A percentile compares a stretch with the other conserved stretches of the same genome.
Conservation (phyloP, 768 basidiomycete genomes). For the Postia placenta region DNA sequence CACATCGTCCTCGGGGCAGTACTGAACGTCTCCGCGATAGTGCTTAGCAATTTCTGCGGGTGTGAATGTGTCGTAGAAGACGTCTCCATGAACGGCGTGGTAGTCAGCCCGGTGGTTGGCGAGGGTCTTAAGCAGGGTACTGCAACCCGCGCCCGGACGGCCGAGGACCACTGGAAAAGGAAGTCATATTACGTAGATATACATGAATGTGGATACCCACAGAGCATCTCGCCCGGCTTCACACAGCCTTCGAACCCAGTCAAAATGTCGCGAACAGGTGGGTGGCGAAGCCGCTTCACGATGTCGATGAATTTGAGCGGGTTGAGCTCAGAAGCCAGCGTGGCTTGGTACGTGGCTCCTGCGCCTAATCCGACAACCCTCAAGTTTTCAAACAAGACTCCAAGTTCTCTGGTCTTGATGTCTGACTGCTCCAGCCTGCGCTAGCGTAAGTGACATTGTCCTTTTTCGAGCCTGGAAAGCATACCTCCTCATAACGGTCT, state of each 20-base stretch:
- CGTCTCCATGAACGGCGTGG: slow-evolving; percentile 59
- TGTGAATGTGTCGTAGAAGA: slow-evolving; percentile 72
- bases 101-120: slow-evolving; percentile 71
- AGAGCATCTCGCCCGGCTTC: slow-evolving; percentile 61
- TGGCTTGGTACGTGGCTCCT: slow-evolving; percentile 47
- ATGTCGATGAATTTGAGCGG: slow-evolving; percentile 37
- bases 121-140: slow-evolving; percentile 75
- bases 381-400: slow-evolving; percentile 54
- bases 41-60: slow-evolving; percentile 55
- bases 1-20: slow-evolving; percentile 80
- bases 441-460: too few relatives aligned
- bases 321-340: slow-evolving; percentile 59
- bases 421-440: slow-evolving; percentile 40
- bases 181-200: neutral
- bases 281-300: slow-evolving; percentile 46
- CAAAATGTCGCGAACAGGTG: slow-evolving; percentile 53
- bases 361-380: slow-evolving; percentile 55
- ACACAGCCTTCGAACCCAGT: slow-evolving; percentile 49
- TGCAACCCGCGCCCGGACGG: slow-evolving; percentile 80
- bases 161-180: slow-evolving; percentile 68
- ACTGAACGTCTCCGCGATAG: slow-evolving; percentile 76
- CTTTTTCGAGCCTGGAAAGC: too few relatives aligned
- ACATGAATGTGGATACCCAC: slow-evolving; percentile 34
- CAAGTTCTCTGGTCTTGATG: slow-evolving; percentile 50
- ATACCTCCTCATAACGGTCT: slow-evolving; percentile 18